Conservation (phyloP, 1,284 basidiomycete species). For the Rhodotorula sp. region DNA sequence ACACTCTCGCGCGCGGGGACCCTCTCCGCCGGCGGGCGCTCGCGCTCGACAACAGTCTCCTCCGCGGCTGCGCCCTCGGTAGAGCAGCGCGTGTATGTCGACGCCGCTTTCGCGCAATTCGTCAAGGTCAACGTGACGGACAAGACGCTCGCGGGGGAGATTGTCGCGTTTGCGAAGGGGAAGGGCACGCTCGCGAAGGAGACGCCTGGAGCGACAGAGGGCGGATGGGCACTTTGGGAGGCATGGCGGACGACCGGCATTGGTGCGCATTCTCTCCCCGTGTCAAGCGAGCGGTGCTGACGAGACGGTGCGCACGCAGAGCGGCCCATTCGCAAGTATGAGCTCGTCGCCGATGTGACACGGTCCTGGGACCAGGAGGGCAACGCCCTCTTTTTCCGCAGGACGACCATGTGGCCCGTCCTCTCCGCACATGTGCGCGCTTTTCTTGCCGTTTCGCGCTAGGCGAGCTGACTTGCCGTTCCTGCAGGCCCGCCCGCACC, state of each 20-base stretch:
- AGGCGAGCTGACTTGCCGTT: background rate
- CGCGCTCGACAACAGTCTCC: background rate
- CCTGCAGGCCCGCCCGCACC: conserved; percentile 25
- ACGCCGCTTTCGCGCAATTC: background rate
- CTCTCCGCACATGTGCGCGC: conserved; percentile 63
- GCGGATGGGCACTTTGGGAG: conserved; percentile 39
- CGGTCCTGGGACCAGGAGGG: conserved; percentile 78
- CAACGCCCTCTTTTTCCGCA: conserved; percentile 74
- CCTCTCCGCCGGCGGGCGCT: background rate
- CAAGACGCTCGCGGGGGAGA: conserved; percentile 22
- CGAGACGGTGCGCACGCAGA: conserved; percentile 61
- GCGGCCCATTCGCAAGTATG: conserved; percentile 79
- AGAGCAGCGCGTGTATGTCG: conserved; percentile 34
- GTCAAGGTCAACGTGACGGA: conserved; percentile 12
- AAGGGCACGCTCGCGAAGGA: conserved; percentile 21
- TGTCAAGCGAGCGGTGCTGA: background rate
- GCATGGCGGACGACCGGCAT: conserved; percentile 26
- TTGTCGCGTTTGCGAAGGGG: conserved; percentile 23
- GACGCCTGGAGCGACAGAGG: conserved; percentile 17
- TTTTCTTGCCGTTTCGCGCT: conserved; percentile 20
- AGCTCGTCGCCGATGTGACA: conserved; percentile 69
- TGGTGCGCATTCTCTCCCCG: conserved; percentile 14
- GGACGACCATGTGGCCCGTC: conserved; percentile 63
- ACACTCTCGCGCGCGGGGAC: background rate
- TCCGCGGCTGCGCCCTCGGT: background rate